Evolutionary conservation across 2,329 filamentous ascomycete genomes (phyloP).

Genomic region (Ophiostoma quercus): DNA sequence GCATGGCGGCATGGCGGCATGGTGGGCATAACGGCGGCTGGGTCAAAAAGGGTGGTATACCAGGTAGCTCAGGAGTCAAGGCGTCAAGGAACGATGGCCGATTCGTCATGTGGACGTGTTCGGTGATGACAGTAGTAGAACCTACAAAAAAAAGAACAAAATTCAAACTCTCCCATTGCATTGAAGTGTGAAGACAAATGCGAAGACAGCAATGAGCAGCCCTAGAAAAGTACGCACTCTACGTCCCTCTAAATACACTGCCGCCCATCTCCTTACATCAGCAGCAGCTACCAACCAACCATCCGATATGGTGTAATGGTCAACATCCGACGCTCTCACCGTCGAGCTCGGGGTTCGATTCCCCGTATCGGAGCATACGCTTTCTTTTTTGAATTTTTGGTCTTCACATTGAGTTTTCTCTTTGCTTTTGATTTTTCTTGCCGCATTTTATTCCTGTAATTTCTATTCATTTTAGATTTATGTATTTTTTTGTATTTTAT

Average conservation of each 20-base stretch:
- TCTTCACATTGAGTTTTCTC: too few relatives aligned
- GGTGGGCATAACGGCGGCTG: background rate
- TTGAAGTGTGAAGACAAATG: too few relatives aligned
- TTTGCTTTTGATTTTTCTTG: too few relatives aligned
- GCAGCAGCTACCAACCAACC: background rate
- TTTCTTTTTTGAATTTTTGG: slow-evolving; percentile 7
- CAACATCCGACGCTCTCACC: slow-evolving; percentile 29
- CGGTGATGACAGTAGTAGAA: background rate
- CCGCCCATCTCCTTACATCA: background rate
- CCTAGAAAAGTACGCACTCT: too few relatives aligned
- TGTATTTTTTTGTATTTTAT: too few relatives aligned
- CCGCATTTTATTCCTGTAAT: background rate
- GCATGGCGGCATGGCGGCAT: too few relatives aligned
- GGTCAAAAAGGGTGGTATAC: background rate
- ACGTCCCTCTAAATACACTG: background rate
- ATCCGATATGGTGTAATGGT: slow-evolving; percentile 29
- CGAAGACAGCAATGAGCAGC: too few relatives aligned
- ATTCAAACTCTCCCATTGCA: too few relatives aligned
- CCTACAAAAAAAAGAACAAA: background rate
- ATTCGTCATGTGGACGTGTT: too few relatives aligned
- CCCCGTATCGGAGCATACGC: slow-evolving; percentile 26
- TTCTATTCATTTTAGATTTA: background rate
- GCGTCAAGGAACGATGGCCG: too few relatives aligned
- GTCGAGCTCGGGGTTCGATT: slow-evolving; percentile 29
- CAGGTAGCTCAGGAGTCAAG: background rate